Conservation (phyloP, 768 basidiomycete genomes). For the Pleurotus giganteus region DNA sequence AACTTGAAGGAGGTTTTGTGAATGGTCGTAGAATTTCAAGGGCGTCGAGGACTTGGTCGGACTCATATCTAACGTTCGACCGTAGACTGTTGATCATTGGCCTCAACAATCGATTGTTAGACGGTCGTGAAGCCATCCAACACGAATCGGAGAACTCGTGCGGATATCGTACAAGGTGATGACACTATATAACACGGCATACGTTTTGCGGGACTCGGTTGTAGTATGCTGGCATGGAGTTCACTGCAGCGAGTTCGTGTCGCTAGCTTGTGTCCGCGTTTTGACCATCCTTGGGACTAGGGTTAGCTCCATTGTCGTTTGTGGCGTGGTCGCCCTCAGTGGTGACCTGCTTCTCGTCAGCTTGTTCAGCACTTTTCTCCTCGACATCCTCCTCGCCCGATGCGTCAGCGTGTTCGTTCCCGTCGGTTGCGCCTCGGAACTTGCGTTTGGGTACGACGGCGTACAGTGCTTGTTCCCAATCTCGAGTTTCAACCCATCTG, state of each 20-base stretch:
- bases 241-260: no score
- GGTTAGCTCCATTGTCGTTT: background rate
- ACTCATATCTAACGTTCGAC: no score
- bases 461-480: constrained; percentile 87
- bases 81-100: no score
- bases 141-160: no score
- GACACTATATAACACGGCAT: no score
- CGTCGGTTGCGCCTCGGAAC: constrained; percentile 51
- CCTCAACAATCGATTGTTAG: no score
- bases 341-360: background rate
- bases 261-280: constrained; percentile 8
- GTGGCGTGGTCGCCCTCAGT: background rate
- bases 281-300: constrained; percentile 9
- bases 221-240: no score
- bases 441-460: constrained; percentile 93
- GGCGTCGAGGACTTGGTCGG: no score
- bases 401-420: constrained; percentile 12
- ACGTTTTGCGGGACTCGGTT: no score
- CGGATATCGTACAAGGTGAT: no score
- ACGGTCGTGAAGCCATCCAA: no score
- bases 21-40: no score
- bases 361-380: constrained; percentile 16
- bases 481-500: constrained; percentile 80
- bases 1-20: constrained; percentile 62
- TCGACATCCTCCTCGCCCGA: constrained; percentile 12